phyloP scores from a whole-genome alignment of 1,139 yeast species.

The Yamadazyma diospyri region DNA sequence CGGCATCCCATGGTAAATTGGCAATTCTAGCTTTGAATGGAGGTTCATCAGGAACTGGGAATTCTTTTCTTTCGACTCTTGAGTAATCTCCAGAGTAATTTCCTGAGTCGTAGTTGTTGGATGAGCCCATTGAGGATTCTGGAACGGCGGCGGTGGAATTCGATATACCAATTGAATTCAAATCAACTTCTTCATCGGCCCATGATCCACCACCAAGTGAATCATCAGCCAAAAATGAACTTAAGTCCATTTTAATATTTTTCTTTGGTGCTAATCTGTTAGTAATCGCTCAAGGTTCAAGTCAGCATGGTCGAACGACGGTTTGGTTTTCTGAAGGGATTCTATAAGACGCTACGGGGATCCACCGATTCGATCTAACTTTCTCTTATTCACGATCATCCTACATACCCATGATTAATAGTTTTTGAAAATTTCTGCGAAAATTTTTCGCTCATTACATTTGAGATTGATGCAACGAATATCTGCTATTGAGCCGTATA shows the following conservation, averaged over 20 bases:
- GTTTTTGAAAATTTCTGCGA: constrained; percentile 6
- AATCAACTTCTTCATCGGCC: constrained; percentile 61
- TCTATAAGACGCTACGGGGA: too few species aligned
- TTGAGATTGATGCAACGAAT: too few species aligned
- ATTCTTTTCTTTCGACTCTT: constrained; percentile 54
- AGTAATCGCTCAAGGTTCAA: too few species aligned
- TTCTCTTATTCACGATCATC: too few species aligned
- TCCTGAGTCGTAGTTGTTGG: constrained; percentile 4
- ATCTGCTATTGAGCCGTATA: neutral
- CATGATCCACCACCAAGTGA: constrained; percentile 49
- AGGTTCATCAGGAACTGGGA: constrained; percentile 85
- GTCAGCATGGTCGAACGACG: too few species aligned
- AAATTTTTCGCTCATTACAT: constrained; percentile 9
- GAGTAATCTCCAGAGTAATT: constrained; percentile 9
- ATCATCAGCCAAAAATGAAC: constrained; percentile 49
- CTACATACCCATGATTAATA: constrained; percentile 9
- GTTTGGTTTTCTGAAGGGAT: too few species aligned
- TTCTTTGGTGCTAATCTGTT: constrained; percentile 33
- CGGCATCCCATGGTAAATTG: constrained; percentile 81
- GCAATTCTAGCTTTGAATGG: constrained; percentile 88
- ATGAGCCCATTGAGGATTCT: constrained; percentile 10
- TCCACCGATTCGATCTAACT: too few species aligned
- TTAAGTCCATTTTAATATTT: constrained; percentile 47
- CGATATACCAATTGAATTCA: constrained; percentile 52
- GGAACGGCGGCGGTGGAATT: constrained; percentile 28